Percentiles rank a stretch among this genome's conserved stretches.
Evolutionary conservation across 768 basidiomycete species (phyloP).

Genomic region (Sutorius australiensis): DNA sequence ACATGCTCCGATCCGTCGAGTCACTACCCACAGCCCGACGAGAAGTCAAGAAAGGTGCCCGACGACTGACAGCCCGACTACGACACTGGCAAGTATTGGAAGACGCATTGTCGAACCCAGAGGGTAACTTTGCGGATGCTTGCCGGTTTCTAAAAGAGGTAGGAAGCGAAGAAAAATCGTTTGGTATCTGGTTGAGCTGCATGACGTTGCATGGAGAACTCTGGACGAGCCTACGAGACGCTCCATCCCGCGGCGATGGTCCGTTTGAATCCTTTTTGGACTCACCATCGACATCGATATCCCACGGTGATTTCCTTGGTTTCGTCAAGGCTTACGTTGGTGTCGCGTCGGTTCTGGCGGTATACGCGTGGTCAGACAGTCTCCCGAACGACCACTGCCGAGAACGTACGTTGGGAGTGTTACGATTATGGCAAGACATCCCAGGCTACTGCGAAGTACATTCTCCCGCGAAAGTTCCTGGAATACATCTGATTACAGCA

Average conservation of each 20-base stretch:
- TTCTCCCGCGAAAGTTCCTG: conserved; percentile 8
- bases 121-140: conserved; percentile 46
- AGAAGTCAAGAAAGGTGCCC: conserved; percentile 42
- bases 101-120: conserved; percentile 53
- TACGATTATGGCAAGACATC: conserved; percentile 39
- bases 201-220: conserved; percentile 60
- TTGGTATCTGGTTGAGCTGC: conserved; percentile 71
- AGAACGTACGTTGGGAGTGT: conserved; percentile 57
- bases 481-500: conserved; percentile 4
- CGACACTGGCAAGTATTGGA: conserved; percentile 59
- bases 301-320: conserved; percentile 57
- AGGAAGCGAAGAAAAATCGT: conserved; percentile 58
- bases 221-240: conserved; percentile 19
- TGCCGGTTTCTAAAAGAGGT: conserved; percentile 56
- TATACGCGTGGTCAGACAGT: conserved; percentile 80
- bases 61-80: conserved; percentile 47
- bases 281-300: conserved; percentile 22
- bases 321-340: conserved; percentile 69
- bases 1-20: conserved; percentile 16
- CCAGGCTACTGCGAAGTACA: conserved; percentile 72
- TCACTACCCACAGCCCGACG: conserved; percentile 34
- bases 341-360: conserved; percentile 60
- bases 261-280: conserved; percentile 41
- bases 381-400: conserved; percentile 61
- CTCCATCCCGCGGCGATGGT: conserved; percentile 16